phyloP scores from a whole-genome alignment of 306 rosid species.

The Trichosanthes cucumerina region DNA sequence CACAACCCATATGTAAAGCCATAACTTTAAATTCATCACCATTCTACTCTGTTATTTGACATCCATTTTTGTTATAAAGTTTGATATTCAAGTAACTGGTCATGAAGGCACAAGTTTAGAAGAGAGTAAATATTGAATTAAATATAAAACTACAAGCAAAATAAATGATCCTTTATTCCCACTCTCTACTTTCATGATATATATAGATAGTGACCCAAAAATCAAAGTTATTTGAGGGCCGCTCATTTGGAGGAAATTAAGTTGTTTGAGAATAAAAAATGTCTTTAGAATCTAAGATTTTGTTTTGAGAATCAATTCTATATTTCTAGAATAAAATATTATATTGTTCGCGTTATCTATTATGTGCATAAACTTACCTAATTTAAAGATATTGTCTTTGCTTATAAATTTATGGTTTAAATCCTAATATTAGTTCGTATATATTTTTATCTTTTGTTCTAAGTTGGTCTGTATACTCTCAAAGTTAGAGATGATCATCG shows the following conservation, averaged over 20 bases:
- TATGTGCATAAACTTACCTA: neutral
- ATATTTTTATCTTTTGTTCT: too few species aligned
- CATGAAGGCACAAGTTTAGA: neutral
- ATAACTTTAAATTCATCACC: slow-evolving; percentile 1
- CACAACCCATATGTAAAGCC: slow-evolving; percentile 8
- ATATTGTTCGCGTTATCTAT: neutral
- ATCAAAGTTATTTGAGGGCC: neutral
- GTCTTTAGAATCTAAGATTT: neutral
- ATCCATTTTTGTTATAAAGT: neutral
- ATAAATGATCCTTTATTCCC: neutral
- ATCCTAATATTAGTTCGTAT: too few species aligned
- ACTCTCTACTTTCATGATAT: neutral
- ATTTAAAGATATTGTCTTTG: neutral
- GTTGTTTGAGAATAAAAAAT: neutral
- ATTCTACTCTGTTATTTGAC: neutral
- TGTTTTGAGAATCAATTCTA: neutral
- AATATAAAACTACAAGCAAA: neutral
- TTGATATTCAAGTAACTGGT: neutral
- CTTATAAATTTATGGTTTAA: too few species aligned
- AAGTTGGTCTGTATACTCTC: too few species aligned
- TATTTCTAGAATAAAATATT: neutral
- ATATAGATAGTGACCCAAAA: neutral
- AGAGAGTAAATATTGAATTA: neutral
- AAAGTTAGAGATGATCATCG: too few species aligned
- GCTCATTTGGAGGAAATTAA: neutral